Percentiles rank a stretch among this genome's conserved stretches.
Evolutionary conservation across 208 protist genomes (phyloP).

Genomic region (Entamoeba invadens): DNA sequence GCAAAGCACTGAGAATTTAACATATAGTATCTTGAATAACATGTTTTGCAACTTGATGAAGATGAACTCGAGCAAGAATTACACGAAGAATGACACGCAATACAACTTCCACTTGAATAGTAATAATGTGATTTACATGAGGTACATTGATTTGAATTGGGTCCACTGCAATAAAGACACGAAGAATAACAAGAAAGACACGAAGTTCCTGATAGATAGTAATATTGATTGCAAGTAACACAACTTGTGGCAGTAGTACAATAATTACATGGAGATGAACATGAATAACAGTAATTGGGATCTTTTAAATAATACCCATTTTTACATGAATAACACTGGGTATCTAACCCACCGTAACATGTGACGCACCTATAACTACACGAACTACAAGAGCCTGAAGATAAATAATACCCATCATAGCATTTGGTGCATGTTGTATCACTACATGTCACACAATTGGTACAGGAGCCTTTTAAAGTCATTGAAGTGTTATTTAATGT

Average conservation of each 20-base stretch:
- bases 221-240: neutral
- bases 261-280: neutral
- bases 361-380: neutral
- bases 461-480: neutral
- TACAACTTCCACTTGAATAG: neutral
- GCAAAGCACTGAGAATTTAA: too few relatives aligned
- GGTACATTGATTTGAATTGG: neutral
- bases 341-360: neutral
- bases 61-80: neutral
- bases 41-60: neutral
- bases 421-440: neutral
- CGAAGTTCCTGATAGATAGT: neutral
- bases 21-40: neutral
- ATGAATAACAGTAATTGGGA: neutral
- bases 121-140: neutral
- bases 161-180: neutral
- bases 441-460: neutral
- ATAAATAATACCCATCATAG: neutral
- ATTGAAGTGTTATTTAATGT: too few relatives aligned
- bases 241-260: neutral
- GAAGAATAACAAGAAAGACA: neutral
- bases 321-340: neutral
- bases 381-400: neutral
- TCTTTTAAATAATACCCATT: neutral
- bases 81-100: neutral